phyloP scores from a whole-genome alignment of 2,329 filamentous ascomycete genomes.

The Claviceps fusiformis region DNA sequence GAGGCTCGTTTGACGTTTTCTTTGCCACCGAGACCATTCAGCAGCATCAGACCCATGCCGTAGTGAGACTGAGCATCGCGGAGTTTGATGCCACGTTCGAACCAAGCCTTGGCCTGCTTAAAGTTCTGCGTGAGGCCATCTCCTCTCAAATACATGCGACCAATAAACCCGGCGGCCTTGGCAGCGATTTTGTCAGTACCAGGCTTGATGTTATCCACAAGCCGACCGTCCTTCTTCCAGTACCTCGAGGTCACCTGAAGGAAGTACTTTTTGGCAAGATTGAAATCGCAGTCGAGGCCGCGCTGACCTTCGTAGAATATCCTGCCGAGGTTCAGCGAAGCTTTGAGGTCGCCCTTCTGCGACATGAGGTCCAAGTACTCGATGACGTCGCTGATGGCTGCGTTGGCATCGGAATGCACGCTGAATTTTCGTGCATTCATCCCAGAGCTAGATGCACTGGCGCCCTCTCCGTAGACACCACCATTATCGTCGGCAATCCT shows the following conservation, averaged over 20 bases:
- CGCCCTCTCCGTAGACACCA: constrained; percentile 89
- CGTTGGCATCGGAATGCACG: constrained; percentile 66
- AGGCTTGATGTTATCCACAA: constrained; percentile 53
- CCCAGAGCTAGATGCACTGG: constrained; percentile 79
- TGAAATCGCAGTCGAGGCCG: constrained; percentile 58
- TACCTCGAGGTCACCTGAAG: constrained; percentile 64
- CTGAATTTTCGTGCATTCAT: constrained; percentile 63
- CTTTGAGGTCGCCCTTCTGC: constrained; percentile 76
- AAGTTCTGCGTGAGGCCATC: constrained; percentile 74
- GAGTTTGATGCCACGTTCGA: constrained; percentile 60
- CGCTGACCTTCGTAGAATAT: constrained; percentile 81
- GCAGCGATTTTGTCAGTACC: constrained; percentile 65
- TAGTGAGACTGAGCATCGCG: constrained; percentile 78
- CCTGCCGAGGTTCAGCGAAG: constrained; percentile 72
- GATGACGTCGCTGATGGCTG: constrained; percentile 81
- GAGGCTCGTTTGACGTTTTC: constrained; percentile 60
- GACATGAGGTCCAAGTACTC: constrained; percentile 89
- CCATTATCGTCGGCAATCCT: constrained; percentile 82
- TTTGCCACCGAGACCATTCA: constrained; percentile 60
- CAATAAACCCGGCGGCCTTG: constrained; percentile 77
- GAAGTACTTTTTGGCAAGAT: constrained; percentile 68
- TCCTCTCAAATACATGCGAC: constrained; percentile 78
- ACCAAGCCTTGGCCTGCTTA: constrained; percentile 66
- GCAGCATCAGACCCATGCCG: constrained; percentile 68
- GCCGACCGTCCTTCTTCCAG: constrained; percentile 67